Evolutionary conservation across 2,329 filamentous ascomycete species (phyloP).

Genomic region (Penicillium sp.): DNA sequence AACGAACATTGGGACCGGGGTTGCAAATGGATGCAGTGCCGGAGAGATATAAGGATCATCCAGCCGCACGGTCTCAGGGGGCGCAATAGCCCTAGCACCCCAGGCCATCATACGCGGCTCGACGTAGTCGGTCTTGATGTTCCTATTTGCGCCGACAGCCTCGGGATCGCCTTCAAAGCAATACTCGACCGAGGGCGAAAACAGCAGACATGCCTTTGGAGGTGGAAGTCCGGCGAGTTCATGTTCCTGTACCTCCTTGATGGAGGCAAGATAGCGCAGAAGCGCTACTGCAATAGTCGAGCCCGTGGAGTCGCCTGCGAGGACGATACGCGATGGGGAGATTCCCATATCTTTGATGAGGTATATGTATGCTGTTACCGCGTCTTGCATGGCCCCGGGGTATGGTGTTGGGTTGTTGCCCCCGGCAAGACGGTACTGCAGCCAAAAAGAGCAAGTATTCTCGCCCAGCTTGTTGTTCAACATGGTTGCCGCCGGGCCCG

Average conservation of each 20-base stretch:
- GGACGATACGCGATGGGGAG: constrained; percentile 19
- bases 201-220: constrained; percentile 15
- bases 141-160: constrained; percentile 4
- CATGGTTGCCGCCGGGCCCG: constrained; percentile 5
- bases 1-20: constrained; percentile 16
- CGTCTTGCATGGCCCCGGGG: constrained; percentile 24
- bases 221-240: constrained; percentile 7
- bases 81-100: constrained; percentile 15
- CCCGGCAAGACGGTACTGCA: constrained; percentile 18
- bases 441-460: constrained; percentile 9
- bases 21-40: constrained; percentile 16
- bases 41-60: constrained; percentile 19
- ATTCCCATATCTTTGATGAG: constrained; percentile 19
- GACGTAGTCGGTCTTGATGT: constrained; percentile 14
- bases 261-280: constrained; percentile 18
- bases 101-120: constrained; percentile 16
- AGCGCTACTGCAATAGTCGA: constrained; percentile 20
- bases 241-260: neutral
- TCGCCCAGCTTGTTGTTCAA: constrained; percentile 9
- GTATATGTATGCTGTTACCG: constrained; percentile 23
- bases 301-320: constrained; percentile 24
- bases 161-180: constrained; percentile 6
- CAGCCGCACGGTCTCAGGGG: constrained; percentile 10
- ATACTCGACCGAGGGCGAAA: constrained; percentile 17
- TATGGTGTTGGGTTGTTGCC: constrained; percentile 13